phyloP scores from a whole-genome alignment of 768 basidiomycete species.

The Macrolepiota dolichaula region DNA sequence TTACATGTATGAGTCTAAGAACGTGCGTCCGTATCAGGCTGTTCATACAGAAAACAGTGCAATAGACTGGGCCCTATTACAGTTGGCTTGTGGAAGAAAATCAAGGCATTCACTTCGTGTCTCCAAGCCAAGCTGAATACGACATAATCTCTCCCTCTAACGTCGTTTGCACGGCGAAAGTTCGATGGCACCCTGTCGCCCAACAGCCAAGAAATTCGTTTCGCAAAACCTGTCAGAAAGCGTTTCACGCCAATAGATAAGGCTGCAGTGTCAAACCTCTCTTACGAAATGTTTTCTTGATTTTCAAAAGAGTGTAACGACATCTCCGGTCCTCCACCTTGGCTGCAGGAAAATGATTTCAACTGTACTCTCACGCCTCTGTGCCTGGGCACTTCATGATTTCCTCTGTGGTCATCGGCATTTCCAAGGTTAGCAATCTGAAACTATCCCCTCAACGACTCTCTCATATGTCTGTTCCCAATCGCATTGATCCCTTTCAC shows the following conservation, averaged over 20 bases:
- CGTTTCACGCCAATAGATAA: neutral
- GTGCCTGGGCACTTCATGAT: neutral
- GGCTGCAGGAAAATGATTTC: neutral
- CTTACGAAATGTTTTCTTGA: neutral
- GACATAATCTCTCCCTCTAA: too few relatives aligned
- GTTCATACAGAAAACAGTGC: too few relatives aligned
- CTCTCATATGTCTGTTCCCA: neutral
- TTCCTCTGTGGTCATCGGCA: neutral
- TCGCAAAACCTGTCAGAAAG: too few relatives aligned
- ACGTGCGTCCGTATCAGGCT: too few relatives aligned
- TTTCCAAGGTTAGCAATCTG: neutral
- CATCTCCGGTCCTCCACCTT: neutral
- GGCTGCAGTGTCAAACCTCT: neutral
- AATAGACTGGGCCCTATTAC: too few relatives aligned
- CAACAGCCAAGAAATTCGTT: neutral
- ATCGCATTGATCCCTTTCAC: neutral
- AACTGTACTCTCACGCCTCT: neutral
- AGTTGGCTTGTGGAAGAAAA: too few relatives aligned
- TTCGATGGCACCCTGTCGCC: too few relatives aligned
- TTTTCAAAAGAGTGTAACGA: neutral
- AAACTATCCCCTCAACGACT: neutral
- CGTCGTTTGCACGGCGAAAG: too few relatives aligned
- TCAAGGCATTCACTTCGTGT: too few relatives aligned
- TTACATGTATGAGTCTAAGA: too few relatives aligned
- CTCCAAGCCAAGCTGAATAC: too few relatives aligned